phyloP scores from a whole-genome alignment of 805 yeast species.

The Lachancea waltii region DNA sequence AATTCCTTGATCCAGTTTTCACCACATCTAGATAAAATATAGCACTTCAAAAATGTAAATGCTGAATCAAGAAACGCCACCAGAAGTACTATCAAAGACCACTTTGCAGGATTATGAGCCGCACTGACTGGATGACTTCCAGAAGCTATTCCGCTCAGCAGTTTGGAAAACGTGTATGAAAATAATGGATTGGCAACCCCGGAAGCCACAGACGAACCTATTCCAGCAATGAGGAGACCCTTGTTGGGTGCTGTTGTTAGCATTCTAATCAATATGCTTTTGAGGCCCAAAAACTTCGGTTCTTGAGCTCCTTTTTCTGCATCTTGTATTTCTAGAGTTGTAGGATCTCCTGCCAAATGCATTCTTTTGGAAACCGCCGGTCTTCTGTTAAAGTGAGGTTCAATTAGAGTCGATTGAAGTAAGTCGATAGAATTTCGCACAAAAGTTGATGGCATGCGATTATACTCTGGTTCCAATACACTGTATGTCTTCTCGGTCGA shows the following conservation, averaged over 20 bases:
- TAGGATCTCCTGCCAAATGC: neutral
- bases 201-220: conserved; percentile 44
- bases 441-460: neutral
- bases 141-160: conserved; percentile 59
- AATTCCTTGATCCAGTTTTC: conserved; percentile 60
- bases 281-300: conserved; percentile 2
- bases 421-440: conserved; percentile 4
- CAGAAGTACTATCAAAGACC: conserved; percentile 63
- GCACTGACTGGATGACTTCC: conserved; percentile 29
- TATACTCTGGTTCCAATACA: neutral
- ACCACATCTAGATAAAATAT: conserved; percentile 48
- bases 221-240: conserved; percentile 42
- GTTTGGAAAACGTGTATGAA: conserved; percentile 66
- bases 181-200: conserved; percentile 72
- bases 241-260: conserved; percentile 19
- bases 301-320: conserved; percentile 1
- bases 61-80: conserved; percentile 61
- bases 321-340: neutral
- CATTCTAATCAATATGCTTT: conserved; percentile 28
- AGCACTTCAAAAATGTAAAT: conserved; percentile 44
- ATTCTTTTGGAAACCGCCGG: neutral
- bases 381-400: conserved; percentile 1
- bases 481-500: conserved; percentile 2
- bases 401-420: conserved; percentile 3
- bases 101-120: conserved; percentile 38